phyloP scores from a whole-genome alignment of 352 stramenopile genomes.

The Globisporangium apiculatum region DNA sequence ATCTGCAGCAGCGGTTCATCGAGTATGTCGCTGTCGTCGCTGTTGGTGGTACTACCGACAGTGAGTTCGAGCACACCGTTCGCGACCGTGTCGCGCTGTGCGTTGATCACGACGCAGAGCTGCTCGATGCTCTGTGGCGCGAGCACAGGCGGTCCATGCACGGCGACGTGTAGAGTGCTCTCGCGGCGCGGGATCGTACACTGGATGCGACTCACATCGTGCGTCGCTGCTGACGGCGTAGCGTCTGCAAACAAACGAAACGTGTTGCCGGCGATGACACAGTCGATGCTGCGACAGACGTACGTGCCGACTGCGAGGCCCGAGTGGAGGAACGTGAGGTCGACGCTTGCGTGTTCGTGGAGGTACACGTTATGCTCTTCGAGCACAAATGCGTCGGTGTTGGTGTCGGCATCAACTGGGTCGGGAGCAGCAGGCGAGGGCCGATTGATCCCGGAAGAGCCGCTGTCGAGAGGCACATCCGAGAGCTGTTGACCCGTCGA shows the following conservation, averaged over 20 bases:
- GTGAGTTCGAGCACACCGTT: constrained; percentile 47
- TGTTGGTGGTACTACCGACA: constrained; percentile 2
- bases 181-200: constrained; percentile 30
- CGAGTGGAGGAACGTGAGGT: constrained; percentile 40
- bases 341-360: constrained; percentile 45
- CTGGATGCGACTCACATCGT: background rate
- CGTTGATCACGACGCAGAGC: constrained; percentile 33
- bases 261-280: constrained; percentile 39
- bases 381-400: constrained; percentile 19
- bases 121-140: constrained; percentile 34
- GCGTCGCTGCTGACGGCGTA: background rate
- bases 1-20: constrained; percentile 8
- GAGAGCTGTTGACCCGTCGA: no score
- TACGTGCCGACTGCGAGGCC: constrained; percentile 42
- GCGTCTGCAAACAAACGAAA: constrained; percentile 34
- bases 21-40: constrained; percentile 13
- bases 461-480: no score
- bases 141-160: constrained; percentile 46
- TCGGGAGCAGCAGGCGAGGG: no score
- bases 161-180: constrained; percentile 39
- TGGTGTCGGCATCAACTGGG: background rate
- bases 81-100: constrained; percentile 33
- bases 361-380: constrained; percentile 54
- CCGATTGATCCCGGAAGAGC: no score
- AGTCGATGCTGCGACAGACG: constrained; percentile 46